Conservation (phyloP, 176 grass and related monocot species). For the Aegilops bicornis region DNA sequence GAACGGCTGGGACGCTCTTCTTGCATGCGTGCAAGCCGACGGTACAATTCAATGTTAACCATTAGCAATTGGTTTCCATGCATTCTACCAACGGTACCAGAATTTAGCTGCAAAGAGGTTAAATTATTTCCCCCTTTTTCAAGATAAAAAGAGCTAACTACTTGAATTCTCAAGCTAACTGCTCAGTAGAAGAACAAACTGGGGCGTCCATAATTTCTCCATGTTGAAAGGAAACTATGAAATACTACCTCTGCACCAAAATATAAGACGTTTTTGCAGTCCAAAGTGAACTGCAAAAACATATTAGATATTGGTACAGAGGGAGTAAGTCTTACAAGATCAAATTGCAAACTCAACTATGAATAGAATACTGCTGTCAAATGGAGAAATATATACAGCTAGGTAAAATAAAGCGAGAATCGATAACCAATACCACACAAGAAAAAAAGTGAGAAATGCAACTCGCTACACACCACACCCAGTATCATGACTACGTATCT, state of each 20-base stretch:
- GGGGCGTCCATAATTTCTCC: neutral
- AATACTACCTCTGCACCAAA: no score
- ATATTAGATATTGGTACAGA: no score
- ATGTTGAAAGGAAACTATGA: neutral
- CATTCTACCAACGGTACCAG: neutral
- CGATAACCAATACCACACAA: neutral
- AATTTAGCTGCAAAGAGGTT: neutral
- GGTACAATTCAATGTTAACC: neutral
- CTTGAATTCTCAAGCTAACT: neutral
- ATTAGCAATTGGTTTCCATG: neutral
- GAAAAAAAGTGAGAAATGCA: neutral
- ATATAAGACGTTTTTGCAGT: no score
- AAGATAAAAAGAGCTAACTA: no score
- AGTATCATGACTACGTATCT: slow-evolving; percentile 32
- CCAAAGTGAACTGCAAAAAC: no score
- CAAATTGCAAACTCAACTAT: slow-evolving; percentile 36
- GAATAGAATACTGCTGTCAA: slow-evolving; percentile 35
- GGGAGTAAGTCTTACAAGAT: neutral
- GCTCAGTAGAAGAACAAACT: neutral
- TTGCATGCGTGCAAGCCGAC: neutral
- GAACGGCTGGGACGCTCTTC: neutral
- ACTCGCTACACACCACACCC: slow-evolving; percentile 32
- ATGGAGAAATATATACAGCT: slow-evolving; percentile 40
- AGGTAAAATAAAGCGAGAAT: neutral
- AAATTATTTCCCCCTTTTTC: neutral